Percentiles rank a stretch among this genome's conserved stretches.
Evolutionary conservation across 2,329 filamentous ascomycete genomes (phyloP).

Genomic region (Epichloe sylvatica): DNA sequence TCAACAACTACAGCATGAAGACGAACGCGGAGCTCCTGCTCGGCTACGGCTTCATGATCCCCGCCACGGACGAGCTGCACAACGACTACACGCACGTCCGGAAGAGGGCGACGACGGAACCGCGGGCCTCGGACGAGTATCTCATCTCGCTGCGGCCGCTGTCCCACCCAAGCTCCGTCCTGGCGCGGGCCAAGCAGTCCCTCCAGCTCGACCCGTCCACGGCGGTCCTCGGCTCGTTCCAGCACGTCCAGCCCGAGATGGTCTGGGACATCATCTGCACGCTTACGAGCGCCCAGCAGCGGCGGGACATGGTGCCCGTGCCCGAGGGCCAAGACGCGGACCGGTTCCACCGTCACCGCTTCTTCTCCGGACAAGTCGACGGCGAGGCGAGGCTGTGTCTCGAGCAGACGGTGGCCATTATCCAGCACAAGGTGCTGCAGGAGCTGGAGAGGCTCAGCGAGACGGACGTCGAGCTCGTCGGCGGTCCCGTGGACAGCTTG

Average conservation of each 20-base stretch:
- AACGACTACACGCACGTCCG: conserved; percentile 47
- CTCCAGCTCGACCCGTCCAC: conserved; percentile 15
- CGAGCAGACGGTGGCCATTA: conserved; percentile 24
- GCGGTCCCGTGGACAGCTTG: conserved; percentile 22
- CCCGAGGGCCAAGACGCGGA: conserved; percentile 11
- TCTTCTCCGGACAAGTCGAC: conserved; percentile 19
- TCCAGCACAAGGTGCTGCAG: conserved; percentile 29
- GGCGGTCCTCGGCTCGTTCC: conserved; percentile 25
- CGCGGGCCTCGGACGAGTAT: conserved; percentile 26
- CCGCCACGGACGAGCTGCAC: conserved; percentile 33
- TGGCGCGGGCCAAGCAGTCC: conserved; percentile 27
- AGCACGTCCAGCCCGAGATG: conserved; percentile 39
- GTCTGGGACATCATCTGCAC: conserved; percentile 34
- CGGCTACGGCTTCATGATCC: conserved; percentile 48
- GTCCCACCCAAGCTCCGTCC: conserved; percentile 31
- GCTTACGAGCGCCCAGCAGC: conserved; percentile 21
- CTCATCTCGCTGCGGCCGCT: conserved; percentile 40
- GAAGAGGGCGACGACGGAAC: conserved; percentile 22
- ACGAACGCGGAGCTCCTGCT: conserved; percentile 58
- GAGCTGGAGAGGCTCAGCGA: conserved; percentile 32
- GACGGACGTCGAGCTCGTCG: conserved; percentile 30
- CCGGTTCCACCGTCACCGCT: conserved; percentile 11
- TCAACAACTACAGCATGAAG: conserved; percentile 61
- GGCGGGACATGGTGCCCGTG: conserved; percentile 15
- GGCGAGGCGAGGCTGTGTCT: conserved; percentile 16